phyloP scores from a whole-genome alignment of 164 flowering plant genomes.

The Magnolia kwangsiensis region DNA sequence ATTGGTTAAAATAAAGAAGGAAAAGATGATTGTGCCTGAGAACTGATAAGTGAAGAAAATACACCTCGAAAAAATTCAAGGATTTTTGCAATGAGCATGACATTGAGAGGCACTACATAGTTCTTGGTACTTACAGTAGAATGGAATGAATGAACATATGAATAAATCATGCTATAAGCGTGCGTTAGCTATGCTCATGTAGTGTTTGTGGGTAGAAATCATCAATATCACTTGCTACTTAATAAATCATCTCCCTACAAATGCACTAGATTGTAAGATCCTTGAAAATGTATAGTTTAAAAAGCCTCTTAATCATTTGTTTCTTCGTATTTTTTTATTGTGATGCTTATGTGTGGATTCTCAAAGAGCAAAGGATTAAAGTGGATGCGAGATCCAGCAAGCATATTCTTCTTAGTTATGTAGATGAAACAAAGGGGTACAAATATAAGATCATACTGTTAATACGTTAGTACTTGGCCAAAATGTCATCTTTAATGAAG shows the following conservation, averaged over 20 bases:
- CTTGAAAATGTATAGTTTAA: not conserved
- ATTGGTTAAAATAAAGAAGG: not conserved
- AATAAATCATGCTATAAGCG: too few species aligned
- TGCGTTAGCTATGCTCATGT: too few species aligned
- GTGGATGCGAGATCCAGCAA: not conserved
- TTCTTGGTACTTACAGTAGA: too few species aligned
- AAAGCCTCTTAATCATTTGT: not conserved
- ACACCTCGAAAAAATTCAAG: not conserved
- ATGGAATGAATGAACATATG: too few species aligned
- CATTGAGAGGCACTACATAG: not conserved
- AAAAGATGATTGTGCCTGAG: not conserved
- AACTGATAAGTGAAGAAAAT: not conserved
- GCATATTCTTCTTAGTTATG: not conserved
- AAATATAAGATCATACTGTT: not conserved
- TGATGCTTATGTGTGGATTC: not conserved
- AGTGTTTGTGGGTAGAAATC: too few species aligned
- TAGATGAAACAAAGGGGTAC: not conserved
- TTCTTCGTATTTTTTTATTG: not conserved
- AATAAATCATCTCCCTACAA: not conserved
- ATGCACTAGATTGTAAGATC: not conserved
- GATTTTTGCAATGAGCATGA: not conserved
- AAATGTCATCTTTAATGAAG: not conserved
- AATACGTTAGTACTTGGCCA: not conserved
- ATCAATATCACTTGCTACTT: not conserved
- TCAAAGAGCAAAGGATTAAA: not conserved